Conservation (phyloP, 306 rosid species). For the Psophocarpus tetragonolobus region DNA sequence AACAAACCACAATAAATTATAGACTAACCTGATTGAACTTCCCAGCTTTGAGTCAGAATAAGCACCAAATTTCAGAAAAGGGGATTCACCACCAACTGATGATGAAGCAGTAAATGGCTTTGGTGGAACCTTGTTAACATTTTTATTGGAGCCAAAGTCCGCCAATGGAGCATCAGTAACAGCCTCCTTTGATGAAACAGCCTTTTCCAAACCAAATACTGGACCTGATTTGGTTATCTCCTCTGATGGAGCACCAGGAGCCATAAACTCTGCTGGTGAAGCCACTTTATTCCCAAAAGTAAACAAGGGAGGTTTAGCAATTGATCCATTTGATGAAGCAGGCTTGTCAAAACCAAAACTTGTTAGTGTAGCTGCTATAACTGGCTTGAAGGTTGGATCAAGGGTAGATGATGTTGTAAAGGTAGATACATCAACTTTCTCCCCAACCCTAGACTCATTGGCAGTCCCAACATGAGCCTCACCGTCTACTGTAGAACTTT, state of each 20-base stretch:
- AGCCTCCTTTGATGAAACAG: conserved; percentile 39
- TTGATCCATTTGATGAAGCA: conserved; percentile 41
- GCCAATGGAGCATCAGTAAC: conserved; percentile 35
- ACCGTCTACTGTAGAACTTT: conserved; percentile 29
- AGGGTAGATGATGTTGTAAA: conserved; percentile 29
- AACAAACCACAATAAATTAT: conserved; percentile 4
- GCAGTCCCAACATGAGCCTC: conserved; percentile 33
- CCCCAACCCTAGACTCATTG: conserved; percentile 43
- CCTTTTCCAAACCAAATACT: conserved; percentile 45
- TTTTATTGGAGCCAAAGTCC: conserved; percentile 35
- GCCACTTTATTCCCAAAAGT: conserved; percentile 29
- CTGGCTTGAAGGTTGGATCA: conserved; percentile 32
- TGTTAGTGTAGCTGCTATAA: conserved; percentile 31
- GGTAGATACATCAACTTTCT: conserved; percentile 36
- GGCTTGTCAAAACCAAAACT: conserved; percentile 40
- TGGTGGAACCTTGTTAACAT: conserved; percentile 37
- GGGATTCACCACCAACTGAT: conserved; percentile 37
- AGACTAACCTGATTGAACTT: conserved; percentile 62
- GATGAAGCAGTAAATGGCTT: conserved; percentile 40
- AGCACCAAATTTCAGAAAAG: conserved; percentile 34
- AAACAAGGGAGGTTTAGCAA: conserved; percentile 36
- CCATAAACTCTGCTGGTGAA: conserved; percentile 4
- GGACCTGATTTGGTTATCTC: conserved; percentile 35
- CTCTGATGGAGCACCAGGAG: conserved; percentile 29
- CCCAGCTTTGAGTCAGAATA: conserved; percentile 45